Percentiles rank a stretch among this genome's conserved stretches.
Evolutionary conservation across 352 stramenopile genomes (phyloP).

Genomic region (Phytophthora constricta): DNA sequence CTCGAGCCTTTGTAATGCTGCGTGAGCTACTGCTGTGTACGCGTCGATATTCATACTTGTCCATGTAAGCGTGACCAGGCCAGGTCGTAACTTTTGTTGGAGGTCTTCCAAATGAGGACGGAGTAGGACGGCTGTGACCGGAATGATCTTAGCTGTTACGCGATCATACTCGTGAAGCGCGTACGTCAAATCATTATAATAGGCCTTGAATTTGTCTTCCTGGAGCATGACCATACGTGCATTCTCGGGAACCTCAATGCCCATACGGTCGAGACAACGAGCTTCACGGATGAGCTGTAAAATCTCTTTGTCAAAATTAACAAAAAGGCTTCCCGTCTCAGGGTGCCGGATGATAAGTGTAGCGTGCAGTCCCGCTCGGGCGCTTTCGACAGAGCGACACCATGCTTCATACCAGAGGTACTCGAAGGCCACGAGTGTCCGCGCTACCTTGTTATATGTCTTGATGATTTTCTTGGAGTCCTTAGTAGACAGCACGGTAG

Average conservation of each 20-base stretch:
- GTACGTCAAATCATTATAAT: constrained; percentile 86
- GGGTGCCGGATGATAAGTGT: constrained; percentile 89
- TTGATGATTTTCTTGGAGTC: constrained; percentile 93
- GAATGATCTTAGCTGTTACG: constrained; percentile 77
- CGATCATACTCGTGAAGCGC: constrained; percentile 84
- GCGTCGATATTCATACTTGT: constrained; percentile 91
- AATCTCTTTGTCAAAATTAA: constrained; percentile 92
- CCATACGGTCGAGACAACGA: constrained; percentile 84
- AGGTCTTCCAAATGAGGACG: constrained; percentile 78
- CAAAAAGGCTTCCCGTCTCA: constrained; percentile 73
- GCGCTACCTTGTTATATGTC: constrained; percentile 91
- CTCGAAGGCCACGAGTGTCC: constrained; percentile 90
- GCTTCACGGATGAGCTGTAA: constrained; percentile 88
- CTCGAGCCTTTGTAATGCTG: constrained; percentile 72
- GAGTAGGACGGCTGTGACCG: constrained; percentile 60
- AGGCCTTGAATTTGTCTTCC: constrained; percentile 89
- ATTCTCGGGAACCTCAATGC: constrained; percentile 84
- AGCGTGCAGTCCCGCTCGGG: constrained; percentile 76
- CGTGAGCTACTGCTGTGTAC: constrained; percentile 75
- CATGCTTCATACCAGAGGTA: constrained; percentile 92
- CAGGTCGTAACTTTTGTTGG: constrained; percentile 76
- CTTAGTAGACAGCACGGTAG: constrained; percentile 83
- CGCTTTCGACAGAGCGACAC: constrained; percentile 81
- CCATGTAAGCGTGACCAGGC: constrained; percentile 89
- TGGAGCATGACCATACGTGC: constrained; percentile 86